These are phyloP conservation scores for Globisporangium irregulare DNA, from an alignment of 352 stramenopile genomes.

Conservation along the genomic window DNA sequence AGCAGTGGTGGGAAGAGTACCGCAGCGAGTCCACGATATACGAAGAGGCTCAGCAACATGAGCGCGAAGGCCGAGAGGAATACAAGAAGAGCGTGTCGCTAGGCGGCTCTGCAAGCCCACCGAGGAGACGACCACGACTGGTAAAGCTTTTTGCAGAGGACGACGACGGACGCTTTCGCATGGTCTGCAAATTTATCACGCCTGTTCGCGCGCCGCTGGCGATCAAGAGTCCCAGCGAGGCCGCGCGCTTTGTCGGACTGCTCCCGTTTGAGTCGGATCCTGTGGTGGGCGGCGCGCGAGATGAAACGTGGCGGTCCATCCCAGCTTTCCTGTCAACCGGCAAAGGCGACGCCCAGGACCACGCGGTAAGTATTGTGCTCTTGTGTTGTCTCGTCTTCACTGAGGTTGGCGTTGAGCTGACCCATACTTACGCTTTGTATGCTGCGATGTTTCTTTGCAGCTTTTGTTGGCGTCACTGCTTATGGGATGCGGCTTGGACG, in stretches of 20 bases:
- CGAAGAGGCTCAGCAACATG: conserved; percentile 6
- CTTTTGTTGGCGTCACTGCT: conserved; percentile 84
- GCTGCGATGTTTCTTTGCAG: conserved; percentile 23
- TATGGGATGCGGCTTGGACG: conserved; percentile 85
- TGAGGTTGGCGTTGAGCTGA: neutral
- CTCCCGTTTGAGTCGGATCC: conserved; percentile 62
- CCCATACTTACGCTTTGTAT: neutral
- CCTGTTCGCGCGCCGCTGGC: conserved; percentile 44
- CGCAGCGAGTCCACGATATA: conserved; percentile 28
- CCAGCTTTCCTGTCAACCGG: conserved; percentile 66
- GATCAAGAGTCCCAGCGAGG: conserved; percentile 73
- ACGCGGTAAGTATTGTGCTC: conserved; percentile 40
- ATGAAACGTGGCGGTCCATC: conserved; percentile 81
- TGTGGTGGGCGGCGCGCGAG: conserved; percentile 44
- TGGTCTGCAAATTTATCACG: conserved; percentile 86
- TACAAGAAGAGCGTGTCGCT: conserved; percentile 8
- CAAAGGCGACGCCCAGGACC: conserved; percentile 80
- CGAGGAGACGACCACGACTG: conserved; percentile 30
- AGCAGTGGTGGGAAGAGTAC: conserved; percentile 85
- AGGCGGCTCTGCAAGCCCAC: conserved; percentile 12
- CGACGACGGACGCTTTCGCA: conserved; percentile 78
- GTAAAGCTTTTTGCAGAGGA: conserved; percentile 88
- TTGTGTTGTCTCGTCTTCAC: neutral
- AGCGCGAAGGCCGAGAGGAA: conserved; percentile 21
- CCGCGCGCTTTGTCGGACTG: conserved; percentile 80